Evolutionary conservation across 352 stramenopile genomes (phyloP).

Genomic region (Globisporangium viniferum): DNA sequence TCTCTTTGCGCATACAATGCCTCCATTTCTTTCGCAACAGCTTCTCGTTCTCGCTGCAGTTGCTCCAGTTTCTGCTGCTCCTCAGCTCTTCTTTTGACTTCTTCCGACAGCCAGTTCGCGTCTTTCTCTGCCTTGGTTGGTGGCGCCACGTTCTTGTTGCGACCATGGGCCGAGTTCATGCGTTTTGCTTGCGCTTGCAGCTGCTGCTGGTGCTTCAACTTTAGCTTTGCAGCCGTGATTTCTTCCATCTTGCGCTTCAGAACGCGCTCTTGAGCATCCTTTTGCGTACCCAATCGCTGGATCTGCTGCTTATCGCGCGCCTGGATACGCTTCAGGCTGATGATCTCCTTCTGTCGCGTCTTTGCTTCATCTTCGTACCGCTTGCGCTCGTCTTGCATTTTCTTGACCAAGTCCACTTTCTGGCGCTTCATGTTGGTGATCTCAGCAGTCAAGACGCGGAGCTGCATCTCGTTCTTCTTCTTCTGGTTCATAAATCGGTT

Average conservation of each 20-base stretch:
- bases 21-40: slow-evolving; percentile 82
- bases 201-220: slow-evolving; percentile 84
- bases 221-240: slow-evolving; percentile 68
- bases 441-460: slow-evolving; percentile 74
- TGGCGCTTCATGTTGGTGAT: slow-evolving; percentile 87
- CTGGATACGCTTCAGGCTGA: slow-evolving; percentile 76
- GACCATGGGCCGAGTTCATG: slow-evolving; percentile 52
- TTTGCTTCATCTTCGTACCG: slow-evolving; percentile 82
- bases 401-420: slow-evolving; percentile 87
- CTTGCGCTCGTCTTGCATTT: slow-evolving; percentile 86
- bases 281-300: slow-evolving; percentile 71
- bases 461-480: slow-evolving; percentile 86
- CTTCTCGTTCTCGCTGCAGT: slow-evolving; percentile 72
- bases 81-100: slow-evolving; percentile 78
- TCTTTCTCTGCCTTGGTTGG: slow-evolving; percentile 44
- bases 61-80: slow-evolving; percentile 85
- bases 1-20: slow-evolving; percentile 68
- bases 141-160: slow-evolving; percentile 37
- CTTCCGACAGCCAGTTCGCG: slow-evolving; percentile 78
- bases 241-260: slow-evolving; percentile 89
- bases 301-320: slow-evolving; percentile 85
- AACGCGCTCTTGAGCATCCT: slow-evolving; percentile 83
- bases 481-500: slow-evolving; percentile 80
- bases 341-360: slow-evolving; percentile 70
- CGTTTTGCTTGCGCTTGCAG: slow-evolving; percentile 66